Percentiles rank a stretch among this genome's conserved stretches.
These are phyloP conservation scores for Artemisia tridentata DNA, from an alignment of 129 eudicot genomes.

Conservation along the genomic window DNA sequence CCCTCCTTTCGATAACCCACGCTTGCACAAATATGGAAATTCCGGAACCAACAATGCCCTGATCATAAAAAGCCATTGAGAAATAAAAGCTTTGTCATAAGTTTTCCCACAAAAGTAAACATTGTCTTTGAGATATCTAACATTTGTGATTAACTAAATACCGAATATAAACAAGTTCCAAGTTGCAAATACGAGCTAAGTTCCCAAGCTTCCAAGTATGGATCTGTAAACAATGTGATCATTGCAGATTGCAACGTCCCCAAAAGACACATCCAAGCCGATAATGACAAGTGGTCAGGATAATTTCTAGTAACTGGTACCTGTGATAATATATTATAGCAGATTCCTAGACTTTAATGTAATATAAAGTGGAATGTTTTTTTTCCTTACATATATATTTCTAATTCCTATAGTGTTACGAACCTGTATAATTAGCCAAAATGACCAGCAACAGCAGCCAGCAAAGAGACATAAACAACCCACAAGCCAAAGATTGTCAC, in stretches of 20 bases:
- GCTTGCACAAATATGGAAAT: conserved; percentile 73
- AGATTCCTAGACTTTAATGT: background rate
- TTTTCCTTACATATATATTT: no score
- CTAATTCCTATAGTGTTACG: no score
- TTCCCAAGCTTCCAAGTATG: conserved; percentile 56
- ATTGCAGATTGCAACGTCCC: conserved; percentile 62
- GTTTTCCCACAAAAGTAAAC: background rate
- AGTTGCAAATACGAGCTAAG: conserved; percentile 49
- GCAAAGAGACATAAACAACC: conserved; percentile 70
- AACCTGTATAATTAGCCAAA: conserved; percentile 89
- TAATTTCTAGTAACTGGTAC: conserved; percentile 50
- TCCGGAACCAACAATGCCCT: conserved; percentile 68
- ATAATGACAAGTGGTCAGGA: conserved; percentile 70
- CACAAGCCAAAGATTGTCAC: conserved; percentile 56
- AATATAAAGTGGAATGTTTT: background rate
- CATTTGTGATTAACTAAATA: conserved; percentile 21
- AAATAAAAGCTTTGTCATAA: background rate
- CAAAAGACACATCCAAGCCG: conserved; percentile 78
- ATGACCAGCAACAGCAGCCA: conserved; percentile 71
- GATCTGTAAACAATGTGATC: conserved; percentile 50
- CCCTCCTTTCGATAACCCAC: conserved; percentile 71
- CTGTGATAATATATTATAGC: conserved; percentile 34
- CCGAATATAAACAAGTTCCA: conserved; percentile 53
- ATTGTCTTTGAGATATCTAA: background rate
- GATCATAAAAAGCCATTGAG: background rate